phyloP scores from a whole-genome alignment of 495 filamentous ascomycete genomes.

The Penicillium silybi region DNA sequence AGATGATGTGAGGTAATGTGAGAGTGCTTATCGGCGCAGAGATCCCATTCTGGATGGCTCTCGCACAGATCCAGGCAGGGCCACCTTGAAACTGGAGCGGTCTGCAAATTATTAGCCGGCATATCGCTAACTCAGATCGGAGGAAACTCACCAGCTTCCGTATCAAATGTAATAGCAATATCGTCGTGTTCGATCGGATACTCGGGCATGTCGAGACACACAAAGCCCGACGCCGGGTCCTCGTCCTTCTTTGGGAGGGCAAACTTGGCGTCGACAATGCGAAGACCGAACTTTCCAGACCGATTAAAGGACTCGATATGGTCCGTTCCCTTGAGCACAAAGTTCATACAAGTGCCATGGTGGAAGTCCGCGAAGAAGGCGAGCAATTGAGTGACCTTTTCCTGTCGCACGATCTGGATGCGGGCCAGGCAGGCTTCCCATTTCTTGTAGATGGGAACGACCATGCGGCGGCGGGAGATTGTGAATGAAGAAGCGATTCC shows the following conservation, averaged over 20 bases:
- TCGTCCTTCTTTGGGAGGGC: constrained; percentile 64
- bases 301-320: constrained; percentile 67
- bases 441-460: constrained; percentile 87
- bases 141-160: constrained; percentile 61
- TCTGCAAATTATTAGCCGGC: constrained; percentile 29
- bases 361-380: constrained; percentile 78
- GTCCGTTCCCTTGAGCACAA: constrained; percentile 75
- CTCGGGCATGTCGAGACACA: constrained; percentile 80
- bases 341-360: constrained; percentile 83
- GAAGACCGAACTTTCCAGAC: constrained; percentile 62
- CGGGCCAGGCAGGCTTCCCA: constrained; percentile 75
- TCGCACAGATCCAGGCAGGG: constrained; percentile 44
- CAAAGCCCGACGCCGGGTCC: constrained; percentile 60
- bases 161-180: constrained; percentile 78
- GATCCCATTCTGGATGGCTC: constrained; percentile 49
- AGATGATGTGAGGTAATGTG: neutral
- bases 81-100: constrained; percentile 41
- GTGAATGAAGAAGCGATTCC: constrained; percentile 67
- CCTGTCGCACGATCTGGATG: constrained; percentile 72
- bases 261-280: constrained; percentile 86
- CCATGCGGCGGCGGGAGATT: constrained; percentile 79
- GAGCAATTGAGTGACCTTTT: constrained; percentile 67
- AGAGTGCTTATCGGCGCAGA: constrained; percentile 36
- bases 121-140: neutral
- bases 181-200: constrained; percentile 90